Conservation (phyloP, 2,329 filamentous ascomycete species). For the Colletotrichum sp. region DNA sequence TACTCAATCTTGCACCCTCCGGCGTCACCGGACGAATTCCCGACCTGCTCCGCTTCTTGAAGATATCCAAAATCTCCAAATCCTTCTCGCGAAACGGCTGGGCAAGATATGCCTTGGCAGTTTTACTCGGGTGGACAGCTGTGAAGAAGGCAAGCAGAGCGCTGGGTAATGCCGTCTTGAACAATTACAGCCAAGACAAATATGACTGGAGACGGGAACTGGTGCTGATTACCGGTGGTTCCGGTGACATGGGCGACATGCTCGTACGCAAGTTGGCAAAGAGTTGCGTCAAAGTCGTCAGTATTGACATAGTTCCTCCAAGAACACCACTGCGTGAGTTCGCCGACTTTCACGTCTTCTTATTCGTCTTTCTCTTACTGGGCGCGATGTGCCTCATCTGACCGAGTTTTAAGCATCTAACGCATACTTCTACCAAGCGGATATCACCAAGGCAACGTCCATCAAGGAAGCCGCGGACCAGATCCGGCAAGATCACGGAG, state of each 20-base stretch:
- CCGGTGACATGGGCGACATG: slow-evolving; percentile 2
- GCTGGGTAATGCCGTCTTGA: not conserved
- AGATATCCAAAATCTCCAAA: not conserved
- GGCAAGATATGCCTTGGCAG: not conserved
- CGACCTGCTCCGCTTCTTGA: not conserved
- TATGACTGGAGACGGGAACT: slow-evolving; percentile 25
- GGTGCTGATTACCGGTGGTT: slow-evolving; percentile 31
- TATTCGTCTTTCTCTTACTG: not conserved
- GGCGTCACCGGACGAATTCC: not conserved
- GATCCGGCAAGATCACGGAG: slow-evolving; percentile 42
- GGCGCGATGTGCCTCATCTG: not conserved
- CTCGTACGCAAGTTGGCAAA: slow-evolving; percentile 13
- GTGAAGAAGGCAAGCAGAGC: not conserved
- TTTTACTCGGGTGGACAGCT: not conserved
- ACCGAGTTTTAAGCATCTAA: not conserved
- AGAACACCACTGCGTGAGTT: not conserved
- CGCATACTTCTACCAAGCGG: slow-evolving; percentile 6
- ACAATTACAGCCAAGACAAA: slow-evolving; percentile 5
- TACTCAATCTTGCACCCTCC: not conserved
- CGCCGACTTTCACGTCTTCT: not conserved
- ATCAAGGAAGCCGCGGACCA: slow-evolving; percentile 43
- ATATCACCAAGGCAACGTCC: slow-evolving; percentile 1
- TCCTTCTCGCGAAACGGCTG: not conserved
- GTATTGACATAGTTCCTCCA: slow-evolving; percentile 1
- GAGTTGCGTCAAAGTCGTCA: slow-evolving; percentile 11